Base-by-base conservation (phyloP, 345 rosid species). In the Salix dunnii region DNA sequence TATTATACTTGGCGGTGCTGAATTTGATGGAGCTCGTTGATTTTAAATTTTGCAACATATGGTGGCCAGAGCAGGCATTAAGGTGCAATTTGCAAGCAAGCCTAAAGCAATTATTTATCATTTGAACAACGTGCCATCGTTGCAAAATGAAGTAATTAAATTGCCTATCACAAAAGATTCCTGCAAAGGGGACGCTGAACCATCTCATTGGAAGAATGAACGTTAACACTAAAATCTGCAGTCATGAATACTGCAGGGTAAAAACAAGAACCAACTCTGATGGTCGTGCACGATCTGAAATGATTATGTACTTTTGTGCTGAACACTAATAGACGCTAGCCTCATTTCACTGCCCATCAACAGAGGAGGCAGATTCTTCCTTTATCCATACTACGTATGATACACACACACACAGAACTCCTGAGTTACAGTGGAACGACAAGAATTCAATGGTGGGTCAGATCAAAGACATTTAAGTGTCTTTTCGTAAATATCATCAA, bases 391-490 rank as follows among this genome's bases (percentile, higher is more conserved):
- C 36, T 18, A 23, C 20, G 55, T 68, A 55, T 53, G 67, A n/a
- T 67, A 67, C 8, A 38, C 27, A 33, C 51, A 67, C 9, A 40
- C 27, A 20, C 35, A 4, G 0, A n/a, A 28, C 77, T 70, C 78
- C 76, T 60, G 40, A 30, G 30, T 25, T 14, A 53, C 58, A 69
- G 38, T 61, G 30, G 76, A 78, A 46, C 46, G 83, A 86, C 89
- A 78, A 77, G 81, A 78, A 80, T 84, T 81, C 86, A 82, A 75
- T 49, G 83, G 86, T 79, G 86, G 89, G 89, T 69, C 89, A 83
- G 65, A 43, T 17, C n/a, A 2, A 75, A 66, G 71, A 77, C 72
- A 81, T 67, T 69, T 8, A 27, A 27, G 10, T 13, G 67, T 76
- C 83, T 51, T 79, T 75, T 72, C 42, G 42, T 17, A 51, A 72